Base-by-base conservation (phyloP, 371 early-diverging fungal species). In the Paramicrosporidium saccamoebae region DNA sequence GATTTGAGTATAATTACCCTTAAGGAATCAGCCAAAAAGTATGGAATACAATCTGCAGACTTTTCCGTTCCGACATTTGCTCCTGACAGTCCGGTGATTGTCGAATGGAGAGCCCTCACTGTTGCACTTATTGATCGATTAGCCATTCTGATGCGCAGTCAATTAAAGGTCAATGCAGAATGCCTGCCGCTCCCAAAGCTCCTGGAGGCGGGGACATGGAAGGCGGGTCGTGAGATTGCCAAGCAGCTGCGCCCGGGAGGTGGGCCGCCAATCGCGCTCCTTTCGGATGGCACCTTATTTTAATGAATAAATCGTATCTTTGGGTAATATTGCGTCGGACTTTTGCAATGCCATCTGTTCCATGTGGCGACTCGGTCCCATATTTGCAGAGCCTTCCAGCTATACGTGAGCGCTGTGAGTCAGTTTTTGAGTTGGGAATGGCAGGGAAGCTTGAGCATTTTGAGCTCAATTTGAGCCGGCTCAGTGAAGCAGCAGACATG, bases 31-130 rank as follows among this genome's bases (percentile, higher is more conserved):
- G 42, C 37, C 27, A 23, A 24, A 5, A 37, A 37, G 7, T 46
- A 52, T 11, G n/a, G n/a, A n/a, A n/a, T n/a, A n/a, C n/a, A n/a
- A 12, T 3, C 6, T 42, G 39, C 37, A 27, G 24, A 12, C 10
- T 2, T 18, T 4, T 10, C 10, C 9, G 12, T 1, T 3, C 78
- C 74, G 9, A 29, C 42, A 13, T 77, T 74, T 42, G 61, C 63
- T 8, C 65, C 61, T 9, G 40, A 47, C 15, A 74, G 79, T 32
- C 65, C 69, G 5, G 58, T 58, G 5, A 58, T 81, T 17, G 64
- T 79, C 18, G 82, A 81, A 37, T 84, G 82, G 86, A 55, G 86
- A 8, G 74, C 73, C 3, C 39, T 79, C 40, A 84, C 82, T 0
- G 72, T 81, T 2, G 55, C 55, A 0, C 50, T 74, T 24, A 32